These are phyloP conservation scores for Neurospora sp. DNA, from an alignment of 495 filamentous ascomycete species.

Conservation along the genomic window DNA sequence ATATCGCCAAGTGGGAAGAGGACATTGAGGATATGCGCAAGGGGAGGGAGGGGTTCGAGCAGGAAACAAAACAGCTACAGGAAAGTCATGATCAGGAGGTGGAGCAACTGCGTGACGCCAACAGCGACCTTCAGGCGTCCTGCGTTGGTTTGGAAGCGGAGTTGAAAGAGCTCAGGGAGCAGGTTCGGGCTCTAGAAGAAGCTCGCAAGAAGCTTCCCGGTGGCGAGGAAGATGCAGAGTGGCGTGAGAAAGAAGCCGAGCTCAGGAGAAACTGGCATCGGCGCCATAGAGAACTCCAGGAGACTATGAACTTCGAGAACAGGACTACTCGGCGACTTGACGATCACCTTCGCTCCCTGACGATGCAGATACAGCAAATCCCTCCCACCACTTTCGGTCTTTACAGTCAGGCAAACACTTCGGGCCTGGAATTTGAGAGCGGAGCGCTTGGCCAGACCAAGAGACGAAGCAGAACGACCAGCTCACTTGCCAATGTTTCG, in stretches of 20 bases:
- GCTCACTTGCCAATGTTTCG: conserved; percentile 40
- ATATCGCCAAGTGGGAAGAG: conserved; percentile 46
- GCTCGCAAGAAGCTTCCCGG: conserved; percentile 41
- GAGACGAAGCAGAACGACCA: conserved; percentile 45
- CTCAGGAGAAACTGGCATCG: conserved; percentile 35
- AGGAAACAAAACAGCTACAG: conserved; percentile 33
- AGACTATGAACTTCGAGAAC: conserved; percentile 24
- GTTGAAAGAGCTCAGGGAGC: conserved; percentile 38
- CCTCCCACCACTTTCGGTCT: conserved; percentile 24
- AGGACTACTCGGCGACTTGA: conserved; percentile 26
- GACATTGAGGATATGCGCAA: conserved; percentile 39
- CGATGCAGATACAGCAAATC: conserved; percentile 25
- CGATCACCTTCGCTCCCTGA: conserved; percentile 26
- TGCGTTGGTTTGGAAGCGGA: conserved; percentile 35
- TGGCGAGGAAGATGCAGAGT: conserved; percentile 44
- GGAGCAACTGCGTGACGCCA: conserved; percentile 18
- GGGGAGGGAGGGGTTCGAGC: conserved; percentile 31
- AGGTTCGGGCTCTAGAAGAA: conserved; percentile 43
- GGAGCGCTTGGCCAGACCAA: conserved; percentile 35
- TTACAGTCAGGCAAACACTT: conserved; percentile 34
- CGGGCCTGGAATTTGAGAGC: conserved; percentile 40
- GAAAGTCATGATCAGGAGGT: conserved; percentile 30
- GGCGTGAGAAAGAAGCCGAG: conserved; percentile 35
- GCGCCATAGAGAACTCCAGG: conserved; percentile 33
- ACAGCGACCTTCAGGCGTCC: conserved; percentile 19